Base-by-base conservation (phyloP, 805 yeast species). In the Ogataea nitratoaversa region DNA sequence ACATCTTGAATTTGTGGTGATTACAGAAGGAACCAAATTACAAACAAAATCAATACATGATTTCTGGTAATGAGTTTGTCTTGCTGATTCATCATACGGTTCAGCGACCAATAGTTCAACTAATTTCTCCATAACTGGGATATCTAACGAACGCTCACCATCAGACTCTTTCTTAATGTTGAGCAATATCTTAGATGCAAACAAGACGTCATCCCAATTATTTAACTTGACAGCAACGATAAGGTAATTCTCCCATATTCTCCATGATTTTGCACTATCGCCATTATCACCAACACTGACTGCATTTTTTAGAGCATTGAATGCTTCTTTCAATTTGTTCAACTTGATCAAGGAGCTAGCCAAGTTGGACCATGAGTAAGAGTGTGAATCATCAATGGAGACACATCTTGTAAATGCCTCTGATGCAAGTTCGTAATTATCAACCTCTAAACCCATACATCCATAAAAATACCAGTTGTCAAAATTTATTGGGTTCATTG, bases 381-480 rank as follows among this genome's bases (percentile, higher is more conserved):
- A 70, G 53, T 80, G 88, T 0, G 81, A 72, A 19, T 85, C 95
- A 58, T 89, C 96, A 29, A 90, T 59, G 0, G 95, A 70, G 24
- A 89, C 90, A 65, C 96, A 88, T 53, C 97, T 71, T 0, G 95
- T 82, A 58, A 93, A 90, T 0, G 96, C 96, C 56, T 86, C 95
- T 0, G 95, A 81, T 0, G 97, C 95, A 32, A 84, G 62, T 19
- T 80, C 84, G 65, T 74, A 85, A 50, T 82, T 78, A 7, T 66
- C 71, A 12, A 78, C 61, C 56, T 88, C 96, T 36, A 93, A 67
- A 0, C 95, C 96, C 40, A 90, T 68, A 57, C 96, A 87, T 5
- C 98, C 98, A 56, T 90, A 89, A 53, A 89, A 78, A 58, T 81
- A 91, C 95, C 98, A 89, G 27, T 91, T 84, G 16, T 84, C 86